A percentile compares a stretch with the other conserved stretches of the same genome.
Conservation (phyloP, 2,329 filamentous ascomycete genomes). For the Eutypa lata region DNA sequence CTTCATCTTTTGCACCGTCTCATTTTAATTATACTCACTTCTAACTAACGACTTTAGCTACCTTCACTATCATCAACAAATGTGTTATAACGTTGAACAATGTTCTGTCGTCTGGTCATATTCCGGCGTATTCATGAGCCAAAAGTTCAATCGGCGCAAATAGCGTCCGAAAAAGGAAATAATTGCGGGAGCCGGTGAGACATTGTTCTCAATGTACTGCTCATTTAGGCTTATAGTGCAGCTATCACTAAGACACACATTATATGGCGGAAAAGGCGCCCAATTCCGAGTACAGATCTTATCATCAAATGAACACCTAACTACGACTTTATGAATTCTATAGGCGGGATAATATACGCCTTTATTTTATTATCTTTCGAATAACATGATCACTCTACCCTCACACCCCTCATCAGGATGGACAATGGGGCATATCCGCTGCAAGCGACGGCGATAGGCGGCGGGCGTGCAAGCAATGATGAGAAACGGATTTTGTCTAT, state of each 20-base stretch:
- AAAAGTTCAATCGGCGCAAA: not conserved
- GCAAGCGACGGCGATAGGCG: not conserved
- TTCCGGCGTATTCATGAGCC: not conserved
- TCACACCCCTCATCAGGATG: not conserved
- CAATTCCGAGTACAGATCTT: not conserved
- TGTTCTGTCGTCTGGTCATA: not conserved
- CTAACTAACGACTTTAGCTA: too few species aligned
- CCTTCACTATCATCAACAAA: too few species aligned
- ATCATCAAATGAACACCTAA: too few species aligned
- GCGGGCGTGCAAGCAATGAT: not conserved
- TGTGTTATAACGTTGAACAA: too few species aligned
- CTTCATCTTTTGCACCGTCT: too few species aligned
- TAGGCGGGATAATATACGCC: not conserved
- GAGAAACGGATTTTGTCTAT: not conserved
- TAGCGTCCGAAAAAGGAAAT: not conserved
- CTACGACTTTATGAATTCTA: not conserved
- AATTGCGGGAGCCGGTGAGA: not conserved
- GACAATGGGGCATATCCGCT: not conserved
- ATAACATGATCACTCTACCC: not conserved
- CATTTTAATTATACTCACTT: too few species aligned
- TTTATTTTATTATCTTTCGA: not conserved
- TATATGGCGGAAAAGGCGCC: not conserved
- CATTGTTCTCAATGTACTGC: not conserved
- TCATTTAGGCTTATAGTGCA: not conserved
- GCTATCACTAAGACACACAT: not conserved